phyloP scores from a whole-genome alignment of 345 rosid genomes.

The Hevea brasiliensis region DNA sequence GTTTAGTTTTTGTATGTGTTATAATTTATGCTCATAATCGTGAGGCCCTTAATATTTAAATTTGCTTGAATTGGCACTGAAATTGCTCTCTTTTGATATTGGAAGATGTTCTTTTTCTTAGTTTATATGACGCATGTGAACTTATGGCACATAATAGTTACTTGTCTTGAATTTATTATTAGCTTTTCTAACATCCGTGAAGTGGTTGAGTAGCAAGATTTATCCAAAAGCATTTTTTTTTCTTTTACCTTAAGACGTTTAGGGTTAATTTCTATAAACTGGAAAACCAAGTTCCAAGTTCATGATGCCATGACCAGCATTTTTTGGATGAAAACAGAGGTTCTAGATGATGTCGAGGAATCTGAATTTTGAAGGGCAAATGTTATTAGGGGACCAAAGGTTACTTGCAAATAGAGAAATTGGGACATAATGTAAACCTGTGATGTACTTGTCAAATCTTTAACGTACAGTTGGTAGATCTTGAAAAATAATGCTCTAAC shows the following conservation, averaged over 20 bases:
- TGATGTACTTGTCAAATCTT: neutral
- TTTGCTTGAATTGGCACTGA: neutral
- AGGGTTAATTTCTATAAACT: neutral
- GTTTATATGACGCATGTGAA: neutral
- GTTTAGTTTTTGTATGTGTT: slow-evolving; percentile 2
- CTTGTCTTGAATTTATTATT: neutral
- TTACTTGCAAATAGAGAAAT: neutral
- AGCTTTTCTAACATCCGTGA: slow-evolving; percentile 1
- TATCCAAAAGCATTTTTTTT: neutral
- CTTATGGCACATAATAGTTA: neutral
- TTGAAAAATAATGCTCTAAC: no score
- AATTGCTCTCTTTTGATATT: neutral
- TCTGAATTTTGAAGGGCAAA: neutral
- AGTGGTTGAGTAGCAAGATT: neutral
- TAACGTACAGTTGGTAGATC: neutral
- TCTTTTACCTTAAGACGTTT: neutral
- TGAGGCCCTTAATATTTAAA: neutral
- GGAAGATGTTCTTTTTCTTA: neutral
- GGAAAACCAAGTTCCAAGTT: no score
- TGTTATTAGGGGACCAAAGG: neutral
- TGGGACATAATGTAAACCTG: neutral
- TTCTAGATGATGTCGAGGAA: no score
- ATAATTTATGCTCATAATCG: neutral
- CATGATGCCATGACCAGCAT: no score
- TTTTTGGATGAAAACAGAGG: no score